Evolutionary conservation across 345 rosid species (phyloP).

Genomic region (Euclidium syriacum): DNA sequence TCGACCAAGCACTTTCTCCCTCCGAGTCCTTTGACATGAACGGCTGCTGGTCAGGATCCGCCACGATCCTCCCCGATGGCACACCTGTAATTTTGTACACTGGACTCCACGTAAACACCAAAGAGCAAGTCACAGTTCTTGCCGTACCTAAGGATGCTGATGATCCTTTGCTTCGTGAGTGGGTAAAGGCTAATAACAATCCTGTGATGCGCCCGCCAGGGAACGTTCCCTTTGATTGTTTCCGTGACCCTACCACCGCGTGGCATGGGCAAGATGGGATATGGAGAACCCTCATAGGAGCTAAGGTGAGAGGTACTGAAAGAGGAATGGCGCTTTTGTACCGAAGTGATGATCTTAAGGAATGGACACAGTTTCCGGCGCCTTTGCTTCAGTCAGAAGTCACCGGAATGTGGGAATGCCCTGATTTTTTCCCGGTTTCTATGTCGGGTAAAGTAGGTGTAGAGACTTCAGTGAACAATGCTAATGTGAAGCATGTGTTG

Average conservation of each 20-base stretch:
- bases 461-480: constrained; percentile 39
- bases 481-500: constrained; percentile 46
- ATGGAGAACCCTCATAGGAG: constrained; percentile 54
- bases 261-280: constrained; percentile 54
- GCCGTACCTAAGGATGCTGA: constrained; percentile 48
- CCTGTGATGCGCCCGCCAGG: constrained; percentile 48
- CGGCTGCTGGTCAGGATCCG: constrained; percentile 74
- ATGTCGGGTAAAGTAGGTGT: constrained; percentile 31
- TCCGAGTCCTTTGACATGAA: constrained; percentile 48
- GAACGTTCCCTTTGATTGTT: constrained; percentile 21
- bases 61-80: constrained; percentile 51
- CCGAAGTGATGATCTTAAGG: constrained; percentile 40
- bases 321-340: constrained; percentile 52
- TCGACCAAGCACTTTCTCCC: constrained; percentile 50
- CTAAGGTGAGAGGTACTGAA: not conserved
- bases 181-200: constrained; percentile 49
- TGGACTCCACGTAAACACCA: constrained; percentile 35
- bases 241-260: constrained; percentile 69
- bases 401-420: constrained; percentile 72
- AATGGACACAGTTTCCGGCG: constrained; percentile 32
- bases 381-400: constrained; percentile 32
- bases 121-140: constrained; percentile 54
- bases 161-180: constrained; percentile 56
- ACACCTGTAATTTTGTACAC: constrained; percentile 57
- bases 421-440: constrained; percentile 54